Base-by-base conservation (phyloP, 495 filamentous ascomycete species). In the Hypoxylon fragiforme region DNA sequence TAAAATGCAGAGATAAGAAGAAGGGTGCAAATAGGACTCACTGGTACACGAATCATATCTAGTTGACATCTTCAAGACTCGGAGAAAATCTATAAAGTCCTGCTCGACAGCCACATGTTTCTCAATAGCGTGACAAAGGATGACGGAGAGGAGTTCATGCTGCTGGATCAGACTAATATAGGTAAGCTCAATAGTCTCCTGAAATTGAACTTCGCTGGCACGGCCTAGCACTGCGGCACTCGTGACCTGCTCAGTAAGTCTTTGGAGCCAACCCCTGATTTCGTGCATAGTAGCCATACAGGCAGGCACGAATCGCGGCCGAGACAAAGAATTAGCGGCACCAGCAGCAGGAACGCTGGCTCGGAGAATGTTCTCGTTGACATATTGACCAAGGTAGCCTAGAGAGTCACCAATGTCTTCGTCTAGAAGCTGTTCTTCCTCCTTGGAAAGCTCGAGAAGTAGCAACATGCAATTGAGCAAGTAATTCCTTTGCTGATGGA, bases 61-160 rank as follows among this genome's bases (percentile, higher is more conserved):
- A 20, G 38, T 50, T 13, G 86, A 64, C 36, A 78, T 80, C 61
- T 82, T 84, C 55, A 92, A 65, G 9, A 78, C 74, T 19, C 73
- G 73, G 30, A 96, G 60, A 37, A 97, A 80, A 1, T 79, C 64
- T 8, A 82, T 75, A 58, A 96, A 89, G 67, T 96, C 90, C 28
- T 82, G 75, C n/a, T 81, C 63, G 32, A 73, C 77, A 1, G 86
- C 85, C 47, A 85, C 83, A 39, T 83, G 81, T 37, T 81, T 84
- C 63, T 92, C 90, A 46, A 94, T 80, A 7, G 95, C 77, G 60
- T 88, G 82, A 52, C 81, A 85, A 15, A 92, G 64, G 38, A 92
- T 86, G 7, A 86, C 80, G 1, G 85, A 83, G n/a, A 99, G 79
- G 6, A 85, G 81, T 67, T 97, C 92, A 66, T 97, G 95, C 69